These are phyloP conservation scores for Chytridiales sp. DNA, from an alignment of 371 early-diverging fungal genomes.

Conservation along the genomic window DNA sequence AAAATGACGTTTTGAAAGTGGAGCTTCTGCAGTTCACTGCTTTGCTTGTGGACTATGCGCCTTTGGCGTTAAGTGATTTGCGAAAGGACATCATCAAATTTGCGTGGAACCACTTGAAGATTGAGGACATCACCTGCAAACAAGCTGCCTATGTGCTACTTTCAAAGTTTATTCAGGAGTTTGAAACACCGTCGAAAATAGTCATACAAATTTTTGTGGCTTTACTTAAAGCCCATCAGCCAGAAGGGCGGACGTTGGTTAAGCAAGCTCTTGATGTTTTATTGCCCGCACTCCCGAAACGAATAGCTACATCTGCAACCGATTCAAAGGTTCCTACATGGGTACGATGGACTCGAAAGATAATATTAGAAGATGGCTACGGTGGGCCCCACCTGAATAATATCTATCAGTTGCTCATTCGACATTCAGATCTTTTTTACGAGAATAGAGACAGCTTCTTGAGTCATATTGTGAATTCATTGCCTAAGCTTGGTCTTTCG, in stretches of 20 bases:
- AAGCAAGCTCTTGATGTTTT: constrained; percentile 93
- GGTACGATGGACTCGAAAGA: constrained; percentile 83
- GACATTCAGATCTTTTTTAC: constrained; percentile 87
- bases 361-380: constrained; percentile 89
- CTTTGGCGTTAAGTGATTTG: constrained; percentile 71
- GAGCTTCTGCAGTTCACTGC: constrained; percentile 91
- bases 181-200: constrained; percentile 90
- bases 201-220: constrained; percentile 86
- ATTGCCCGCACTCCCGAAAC: constrained; percentile 81
- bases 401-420: constrained; percentile 87
- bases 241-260: constrained; percentile 59
- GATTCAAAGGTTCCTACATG: constrained; percentile 72
- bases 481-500: constrained; percentile 82
- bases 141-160: constrained; percentile 93
- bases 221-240: constrained; percentile 81
- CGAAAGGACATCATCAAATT: constrained; percentile 92
- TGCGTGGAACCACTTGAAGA: constrained; percentile 86
- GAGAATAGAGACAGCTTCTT: constrained; percentile 85
- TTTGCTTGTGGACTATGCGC: constrained; percentile 81
- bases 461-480: constrained; percentile 78
- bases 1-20: constrained; percentile 72
- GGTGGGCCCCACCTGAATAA: constrained; percentile 82
- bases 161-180: constrained; percentile 87
- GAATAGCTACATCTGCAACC: constrained; percentile 53
- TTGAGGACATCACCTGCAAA: constrained; percentile 91